Conservation (phyloP, 179 eudicot species). For the Silene coronaria region DNA sequence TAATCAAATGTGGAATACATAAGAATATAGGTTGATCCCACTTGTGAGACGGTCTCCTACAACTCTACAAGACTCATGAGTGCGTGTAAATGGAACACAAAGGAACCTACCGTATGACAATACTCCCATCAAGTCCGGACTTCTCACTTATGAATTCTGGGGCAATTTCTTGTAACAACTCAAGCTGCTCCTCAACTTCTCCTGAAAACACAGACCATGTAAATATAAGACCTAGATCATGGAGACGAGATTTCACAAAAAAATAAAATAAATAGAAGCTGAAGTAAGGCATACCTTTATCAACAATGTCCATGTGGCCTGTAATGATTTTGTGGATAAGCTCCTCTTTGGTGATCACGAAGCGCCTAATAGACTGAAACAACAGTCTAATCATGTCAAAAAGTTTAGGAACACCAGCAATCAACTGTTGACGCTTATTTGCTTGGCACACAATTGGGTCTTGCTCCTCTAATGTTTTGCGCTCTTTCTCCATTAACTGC, state of each 20-base stretch:
- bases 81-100: background rate
- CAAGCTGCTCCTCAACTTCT: conserved; percentile 72
- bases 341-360: conserved; percentile 68
- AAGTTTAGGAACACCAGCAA: conserved; percentile 60
- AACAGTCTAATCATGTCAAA: conserved; percentile 58
- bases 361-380: conserved; percentile 66
- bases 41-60: background rate
- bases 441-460: conserved; percentile 69
- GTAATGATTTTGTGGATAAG: conserved; percentile 53
- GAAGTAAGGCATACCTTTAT: conserved; percentile 51
- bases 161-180: conserved; percentile 58
- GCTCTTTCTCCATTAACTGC: conserved; percentile 76
- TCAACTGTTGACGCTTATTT: conserved; percentile 50
- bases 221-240: background rate
- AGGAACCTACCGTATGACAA: conserved; percentile 51
- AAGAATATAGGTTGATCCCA: too few relatives aligned
- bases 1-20: too few relatives aligned
- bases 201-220: conserved; percentile 33
- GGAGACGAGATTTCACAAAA: background rate
- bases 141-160: conserved; percentile 68
- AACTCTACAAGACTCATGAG: background rate
- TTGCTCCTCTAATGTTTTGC: conserved; percentile 41
- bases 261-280: background rate
- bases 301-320: conserved; percentile 48
- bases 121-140: conserved; percentile 51